Conservation (phyloP, 108 stramenopile genomes). For the Seminavis robusta region DNA sequence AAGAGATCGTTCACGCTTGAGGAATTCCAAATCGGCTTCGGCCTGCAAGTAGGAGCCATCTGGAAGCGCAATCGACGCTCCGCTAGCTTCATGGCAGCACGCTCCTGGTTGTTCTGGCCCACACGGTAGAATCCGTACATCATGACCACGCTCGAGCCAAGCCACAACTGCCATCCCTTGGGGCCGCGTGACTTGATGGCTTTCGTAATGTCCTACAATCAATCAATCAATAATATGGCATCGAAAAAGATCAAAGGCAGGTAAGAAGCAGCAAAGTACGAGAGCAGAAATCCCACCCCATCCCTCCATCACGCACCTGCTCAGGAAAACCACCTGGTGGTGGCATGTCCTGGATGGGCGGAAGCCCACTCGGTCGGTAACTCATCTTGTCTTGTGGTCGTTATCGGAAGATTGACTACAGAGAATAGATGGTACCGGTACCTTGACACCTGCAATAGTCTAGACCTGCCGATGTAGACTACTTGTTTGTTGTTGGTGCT, state of each 20-base stretch:
- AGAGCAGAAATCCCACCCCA: neutral
- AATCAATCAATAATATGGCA: constrained; percentile 3
- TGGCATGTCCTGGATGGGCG: constrained; percentile 71
- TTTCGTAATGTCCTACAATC: constrained; percentile 21
- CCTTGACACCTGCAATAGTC: too few relatives aligned
- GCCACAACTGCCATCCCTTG: constrained; percentile 79
- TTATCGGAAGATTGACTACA: too few relatives aligned
- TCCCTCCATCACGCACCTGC: neutral
- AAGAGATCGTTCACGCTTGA: too few relatives aligned
- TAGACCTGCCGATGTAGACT: too few relatives aligned
- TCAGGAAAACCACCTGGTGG: constrained; percentile 64
- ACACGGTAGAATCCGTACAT: constrained; percentile 75
- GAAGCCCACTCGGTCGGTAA: constrained; percentile 41
- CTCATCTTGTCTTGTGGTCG: too few relatives aligned
- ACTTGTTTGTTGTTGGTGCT: too few relatives aligned
- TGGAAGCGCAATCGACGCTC: constrained; percentile 77
- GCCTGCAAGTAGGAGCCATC: constrained; percentile 74
- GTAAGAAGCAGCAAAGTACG: neutral
- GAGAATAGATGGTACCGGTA: too few relatives aligned
- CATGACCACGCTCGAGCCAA: constrained; percentile 49
- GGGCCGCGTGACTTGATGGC: constrained; percentile 61
- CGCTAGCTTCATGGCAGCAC: constrained; percentile 58
- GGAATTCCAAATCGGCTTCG: too few relatives aligned
- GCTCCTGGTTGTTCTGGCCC: constrained; percentile 59
- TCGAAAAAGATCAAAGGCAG: too few relatives aligned